phyloP scores from a whole-genome alignment of 2,329 filamentous ascomycete species.

The Talaromyces amestolkiae region DNA sequence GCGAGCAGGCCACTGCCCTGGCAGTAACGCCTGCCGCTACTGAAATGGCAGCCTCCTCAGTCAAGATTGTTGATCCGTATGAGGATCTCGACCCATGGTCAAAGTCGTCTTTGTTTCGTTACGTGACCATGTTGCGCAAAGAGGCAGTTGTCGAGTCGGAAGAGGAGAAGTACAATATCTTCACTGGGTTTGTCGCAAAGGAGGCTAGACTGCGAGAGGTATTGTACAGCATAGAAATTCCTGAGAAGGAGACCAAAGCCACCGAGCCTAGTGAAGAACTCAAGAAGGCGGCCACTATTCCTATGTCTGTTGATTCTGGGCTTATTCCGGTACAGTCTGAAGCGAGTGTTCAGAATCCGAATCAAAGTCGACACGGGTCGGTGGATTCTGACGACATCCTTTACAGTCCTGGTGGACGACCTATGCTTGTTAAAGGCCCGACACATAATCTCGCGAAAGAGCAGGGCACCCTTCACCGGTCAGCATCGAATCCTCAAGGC shows the following conservation, averaged over 20 bases:
- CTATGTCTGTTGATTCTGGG: slow-evolving; percentile 24
- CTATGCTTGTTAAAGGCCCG: slow-evolving; percentile 37
- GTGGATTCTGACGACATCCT: slow-evolving; percentile 31
- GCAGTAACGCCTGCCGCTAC: slow-evolving; percentile 16
- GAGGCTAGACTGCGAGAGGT: slow-evolving; percentile 49
- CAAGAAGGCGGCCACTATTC: neutral
- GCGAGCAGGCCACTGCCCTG: slow-evolving; percentile 9
- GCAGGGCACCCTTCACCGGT: slow-evolving; percentile 25
- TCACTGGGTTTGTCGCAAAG: slow-evolving; percentile 50
- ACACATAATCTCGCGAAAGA: slow-evolving; percentile 10
- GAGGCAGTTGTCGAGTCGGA: slow-evolving; percentile 50
- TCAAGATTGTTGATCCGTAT: slow-evolving; percentile 43
- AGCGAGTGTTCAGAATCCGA: slow-evolving; percentile 16
- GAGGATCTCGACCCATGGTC: slow-evolving; percentile 58
- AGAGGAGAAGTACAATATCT: slow-evolving; percentile 54
- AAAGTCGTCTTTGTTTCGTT: slow-evolving; percentile 55
- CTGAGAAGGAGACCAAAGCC: slow-evolving; percentile 23
- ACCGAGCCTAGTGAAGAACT: slow-evolving; percentile 22
- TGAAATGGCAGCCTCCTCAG: slow-evolving; percentile 14
- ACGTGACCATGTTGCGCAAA: slow-evolving; percentile 54
- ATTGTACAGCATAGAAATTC: slow-evolving; percentile 46
- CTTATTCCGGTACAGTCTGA: slow-evolving; percentile 36
- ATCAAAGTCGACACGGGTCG: slow-evolving; percentile 20
- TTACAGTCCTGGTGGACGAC: slow-evolving; percentile 56
- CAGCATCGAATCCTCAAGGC: slow-evolving; percentile 28